Evolutionary conservation across 208 protist species (phyloP), one percentile per base, ranked within the genome.

Genomic region (Polymyxa betae): DNA sequence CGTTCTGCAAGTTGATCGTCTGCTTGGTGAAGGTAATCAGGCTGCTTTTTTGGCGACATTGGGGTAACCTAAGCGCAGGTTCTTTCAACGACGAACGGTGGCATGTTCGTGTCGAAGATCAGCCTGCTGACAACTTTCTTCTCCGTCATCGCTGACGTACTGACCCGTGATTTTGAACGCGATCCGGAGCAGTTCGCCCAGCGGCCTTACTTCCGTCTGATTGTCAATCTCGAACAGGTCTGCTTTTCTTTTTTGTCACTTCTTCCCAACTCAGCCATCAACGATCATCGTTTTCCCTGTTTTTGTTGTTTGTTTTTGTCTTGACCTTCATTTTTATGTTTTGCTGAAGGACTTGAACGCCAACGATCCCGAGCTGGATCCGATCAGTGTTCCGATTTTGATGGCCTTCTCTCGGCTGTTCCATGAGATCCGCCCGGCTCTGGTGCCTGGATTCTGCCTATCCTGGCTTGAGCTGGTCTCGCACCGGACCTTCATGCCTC

Each of bases 401-500:
- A 93, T 91, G 10, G 91, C 91, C 35, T 97, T 99, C 94, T 94
- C 95, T n/a, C 93, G 95, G 38, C 92, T 96, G 1, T 94, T 99
- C 46, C 95, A 96, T 78, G 92, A 93, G 12, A 90, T 99, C 38
- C 93, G 93, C 29, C 98, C 98, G 40, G 20, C 12, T 32, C 41
- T 64, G 43, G 93, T 98, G 45, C 98, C 98, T 29, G 97, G 93
- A n/a, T 99, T 99, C 91, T 96, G 96, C 44, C 99, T 99, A 95
- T 96, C 97, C 46, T 99, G 98, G 98, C 93, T 99, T 1, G 97
- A 99, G 92, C 95, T 99, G 5, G 94, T 99, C 46, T 96, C 97
- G 12, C 98, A 99, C 92, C 96, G 98, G 78, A 92, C 96, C 10
- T 97, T 99, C 93, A 97, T 99, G 92, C 96, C 97, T n/a, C 97